These are phyloP conservation scores for Grifola frondosa DNA, from an alignment of 1,284 basidiomycete genomes.

Conservation along the genomic window DNA sequence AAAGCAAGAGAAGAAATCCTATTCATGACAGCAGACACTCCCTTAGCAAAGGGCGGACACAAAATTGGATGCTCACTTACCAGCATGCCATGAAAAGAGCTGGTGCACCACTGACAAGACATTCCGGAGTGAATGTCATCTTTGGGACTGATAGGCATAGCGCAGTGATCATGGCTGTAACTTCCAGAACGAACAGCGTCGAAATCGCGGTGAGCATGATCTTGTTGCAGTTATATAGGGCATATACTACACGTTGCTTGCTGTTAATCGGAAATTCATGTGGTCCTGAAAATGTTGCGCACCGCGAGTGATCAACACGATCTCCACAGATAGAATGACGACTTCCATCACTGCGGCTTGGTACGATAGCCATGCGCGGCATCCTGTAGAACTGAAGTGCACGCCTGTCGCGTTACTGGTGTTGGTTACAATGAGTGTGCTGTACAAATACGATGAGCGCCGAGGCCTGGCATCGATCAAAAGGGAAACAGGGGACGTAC, in stretches of 20 bases:
- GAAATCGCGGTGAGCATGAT: conserved; percentile 14
- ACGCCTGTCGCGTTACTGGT: conserved; percentile 25
- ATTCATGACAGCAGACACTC: neutral
- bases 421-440: conserved; percentile 24
- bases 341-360: conserved; percentile 25
- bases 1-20: conserved; percentile 28
- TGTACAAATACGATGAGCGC: neutral
- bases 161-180: conserved; percentile 21
- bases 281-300: neutral
- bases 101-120: conserved; percentile 26
- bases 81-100: conserved; percentile 26
- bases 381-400: conserved; percentile 17
- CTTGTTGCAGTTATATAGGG: conserved; percentile 20
- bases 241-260: conserved; percentile 18
- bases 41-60: neutral
- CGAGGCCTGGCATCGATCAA: neutral
- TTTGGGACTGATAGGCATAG: conserved; percentile 21
- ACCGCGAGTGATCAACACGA: conserved; percentile 25
- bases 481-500: conserved; percentile 8
- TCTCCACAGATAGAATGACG: conserved; percentile 26
- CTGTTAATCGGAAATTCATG: neutral
- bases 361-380: conserved; percentile 23
- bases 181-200: conserved; percentile 19
- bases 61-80: conserved; percentile 9
- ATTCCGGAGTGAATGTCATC: conserved; percentile 22